Percentiles rank a stretch among this genome's conserved stretches.
Evolutionary conservation across 2,329 filamentous ascomycete genomes (phyloP).

Genomic region (Arthrobotrys sphaeroides): DNA sequence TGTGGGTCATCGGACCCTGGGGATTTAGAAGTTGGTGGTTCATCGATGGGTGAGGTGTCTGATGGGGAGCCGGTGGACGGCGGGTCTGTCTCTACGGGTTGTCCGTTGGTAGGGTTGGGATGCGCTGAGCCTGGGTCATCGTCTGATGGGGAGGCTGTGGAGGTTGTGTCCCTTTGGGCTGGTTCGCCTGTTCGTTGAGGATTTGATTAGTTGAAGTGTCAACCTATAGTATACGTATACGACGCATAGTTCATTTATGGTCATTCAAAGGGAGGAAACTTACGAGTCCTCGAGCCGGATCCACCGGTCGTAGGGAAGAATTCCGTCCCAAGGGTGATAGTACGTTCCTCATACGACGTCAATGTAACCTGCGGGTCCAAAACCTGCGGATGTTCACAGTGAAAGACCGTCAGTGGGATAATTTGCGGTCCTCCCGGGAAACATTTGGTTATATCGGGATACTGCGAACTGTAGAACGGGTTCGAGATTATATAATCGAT

Average conservation of each 20-base stretch:
- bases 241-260: not conserved
- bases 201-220: not conserved
- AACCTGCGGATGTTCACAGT: not conserved
- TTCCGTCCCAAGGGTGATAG: conserved; percentile 3
- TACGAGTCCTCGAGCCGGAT: not conserved
- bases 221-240: too few relatives aligned
- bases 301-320: conserved; percentile 1
- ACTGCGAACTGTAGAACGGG: not conserved
- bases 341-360: not conserved
- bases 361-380: not conserved
- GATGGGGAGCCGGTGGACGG: not conserved
- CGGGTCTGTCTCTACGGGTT: not conserved
- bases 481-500: conserved; percentile 5
- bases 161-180: not conserved
- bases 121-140: not conserved
- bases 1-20: not conserved
- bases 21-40: not conserved
- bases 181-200: not conserved
- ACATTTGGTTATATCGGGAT: conserved; percentile 24
- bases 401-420: not conserved
- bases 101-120: not conserved
- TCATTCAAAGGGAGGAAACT: not conserved
- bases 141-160: conserved; percentile 1
- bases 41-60: not conserved
- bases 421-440: conserved; percentile 8